These are phyloP conservation scores for Pseudocercospora eumusae DNA, from an alignment of 2,329 filamentous ascomycete species.

Conservation along the genomic window DNA sequence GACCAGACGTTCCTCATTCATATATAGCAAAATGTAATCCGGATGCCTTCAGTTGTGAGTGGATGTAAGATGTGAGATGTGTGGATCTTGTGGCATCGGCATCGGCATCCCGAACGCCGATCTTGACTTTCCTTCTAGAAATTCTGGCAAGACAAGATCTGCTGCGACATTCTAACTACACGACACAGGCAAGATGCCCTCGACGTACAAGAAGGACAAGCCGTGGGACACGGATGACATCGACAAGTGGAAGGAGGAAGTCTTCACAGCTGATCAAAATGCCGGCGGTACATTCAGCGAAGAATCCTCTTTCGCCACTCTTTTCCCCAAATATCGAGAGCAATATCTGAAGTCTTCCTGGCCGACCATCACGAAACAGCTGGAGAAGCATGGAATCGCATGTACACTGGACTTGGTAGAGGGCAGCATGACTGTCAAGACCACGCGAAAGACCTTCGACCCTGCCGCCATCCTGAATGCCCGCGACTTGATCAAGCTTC, in stretches of 20 bases:
- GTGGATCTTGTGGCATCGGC: not conserved
- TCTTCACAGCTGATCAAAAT: slow-evolving; percentile 86
- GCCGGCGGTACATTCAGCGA: slow-evolving; percentile 81
- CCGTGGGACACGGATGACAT: slow-evolving; percentile 96
- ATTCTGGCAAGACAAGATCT: not conserved
- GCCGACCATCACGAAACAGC: slow-evolving; percentile 82
- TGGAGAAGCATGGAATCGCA: slow-evolving; percentile 85
- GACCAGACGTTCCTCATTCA: not conserved
- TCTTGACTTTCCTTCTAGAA: slow-evolving; percentile 13
- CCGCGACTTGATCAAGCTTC: slow-evolving; percentile 87
- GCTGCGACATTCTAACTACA: slow-evolving; percentile 10
- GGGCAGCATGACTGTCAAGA: slow-evolving; percentile 95
- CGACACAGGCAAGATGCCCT: slow-evolving; percentile 65
- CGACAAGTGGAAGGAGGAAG: slow-evolving; percentile 91
- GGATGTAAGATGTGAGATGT: too few relatives aligned
- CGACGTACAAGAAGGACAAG: slow-evolving; percentile 85
- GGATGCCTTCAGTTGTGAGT: not conserved
- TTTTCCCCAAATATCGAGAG: slow-evolving; percentile 97
- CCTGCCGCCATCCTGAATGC: slow-evolving; percentile 92
- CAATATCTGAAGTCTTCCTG: slow-evolving; percentile 89
- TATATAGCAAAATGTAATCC: not conserved
- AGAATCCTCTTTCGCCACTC: slow-evolving; percentile 79
- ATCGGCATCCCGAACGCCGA: not conserved
- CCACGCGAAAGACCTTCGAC: slow-evolving; percentile 86
- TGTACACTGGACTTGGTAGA: slow-evolving; percentile 93